Conservation (phyloP, 2,329 filamentous ascomycete genomes). For the Botrytis hyacinthi region DNA sequence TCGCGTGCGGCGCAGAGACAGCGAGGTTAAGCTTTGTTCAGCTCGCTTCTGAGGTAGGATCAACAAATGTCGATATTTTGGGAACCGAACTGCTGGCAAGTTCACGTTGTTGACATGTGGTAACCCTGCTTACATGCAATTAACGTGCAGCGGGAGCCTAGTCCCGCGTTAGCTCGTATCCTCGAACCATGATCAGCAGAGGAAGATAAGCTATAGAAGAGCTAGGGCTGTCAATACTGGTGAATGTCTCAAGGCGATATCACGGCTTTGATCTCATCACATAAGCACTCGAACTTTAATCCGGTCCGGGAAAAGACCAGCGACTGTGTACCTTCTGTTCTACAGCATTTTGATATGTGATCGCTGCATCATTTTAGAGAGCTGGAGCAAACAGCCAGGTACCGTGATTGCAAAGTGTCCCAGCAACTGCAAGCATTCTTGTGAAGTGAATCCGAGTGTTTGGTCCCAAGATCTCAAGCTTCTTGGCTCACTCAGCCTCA, state of each 20-base stretch:
- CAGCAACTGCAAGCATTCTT: neutral
- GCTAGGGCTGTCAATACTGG: neutral
- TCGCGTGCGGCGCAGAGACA: neutral
- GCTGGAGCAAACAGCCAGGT: neutral
- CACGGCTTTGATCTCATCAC: neutral
- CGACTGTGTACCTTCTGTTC: neutral
- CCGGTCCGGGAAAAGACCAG: neutral
- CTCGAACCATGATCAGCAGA: neutral
- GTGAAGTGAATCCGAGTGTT: neutral
- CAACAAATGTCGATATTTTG: neutral
- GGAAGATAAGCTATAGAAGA: neutral
- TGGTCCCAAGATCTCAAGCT: neutral
- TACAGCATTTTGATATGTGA: neutral
- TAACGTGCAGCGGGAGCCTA: neutral
- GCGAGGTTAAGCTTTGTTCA: conserved; percentile 6
- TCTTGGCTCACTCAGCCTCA: neutral
- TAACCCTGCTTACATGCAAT: conserved; percentile 6
- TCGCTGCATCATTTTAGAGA: neutral
- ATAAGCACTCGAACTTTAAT: neutral
- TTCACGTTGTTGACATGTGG: conserved; percentile 10
- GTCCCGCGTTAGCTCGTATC: neutral
- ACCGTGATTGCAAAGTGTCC: neutral
- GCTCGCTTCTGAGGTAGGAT: neutral
- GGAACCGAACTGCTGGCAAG: neutral
- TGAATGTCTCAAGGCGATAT: neutral